Base-by-base conservation (phyloP, 768 basidiomycete genomes). In the Mycena galopus region DNA sequence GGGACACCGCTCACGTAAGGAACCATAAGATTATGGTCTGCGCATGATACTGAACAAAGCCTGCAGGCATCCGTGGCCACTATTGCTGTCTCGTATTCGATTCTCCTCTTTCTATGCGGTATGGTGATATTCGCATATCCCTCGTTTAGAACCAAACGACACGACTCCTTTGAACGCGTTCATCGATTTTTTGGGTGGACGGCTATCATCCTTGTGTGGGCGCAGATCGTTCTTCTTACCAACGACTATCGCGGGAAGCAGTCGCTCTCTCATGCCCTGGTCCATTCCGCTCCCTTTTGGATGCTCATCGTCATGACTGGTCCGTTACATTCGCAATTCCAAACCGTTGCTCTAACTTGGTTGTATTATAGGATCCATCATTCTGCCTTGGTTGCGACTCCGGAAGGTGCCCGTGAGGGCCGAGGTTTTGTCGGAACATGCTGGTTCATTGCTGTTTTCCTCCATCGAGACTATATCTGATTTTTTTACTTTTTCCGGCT, bases 151-250 rank as follows among this genome's bases (percentile, higher is more conserved):
- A 78, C 78, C 56, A 84, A 84, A 37, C 81, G 81, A 51, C 89
- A 90, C 78, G 84, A 91, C 72, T 81, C 79, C 11, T 91, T 90
- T 75, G 90, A 91, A 78, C 78, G 81, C 57, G 83, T 84, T 17
- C 90, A 90, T 79, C 88, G 90, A 32, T 89, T 89, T 79, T 78
- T 87, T 29, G 90, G 89, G 32, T 90, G 89, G 90, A 82, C 84
- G 11, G 85, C 86, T 12, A 86, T 86, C 4, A 85, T 83, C 16
- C 78, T 90, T 50, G 88, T 90, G 7, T 90, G 89, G 89, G 80
- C 77, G n/a, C 89, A 89, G 86, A 84, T 88, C 51, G 77, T 88
- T 23, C 82, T 89, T 7, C 80, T 91, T 29, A 86, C 84, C 2
- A 89, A 89, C 69, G 90, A 91, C 77, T 89, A 88, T 78, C 69